phyloP scores from a whole-genome alignment of 805 yeast species.

The Lachancea dasiensis region DNA sequence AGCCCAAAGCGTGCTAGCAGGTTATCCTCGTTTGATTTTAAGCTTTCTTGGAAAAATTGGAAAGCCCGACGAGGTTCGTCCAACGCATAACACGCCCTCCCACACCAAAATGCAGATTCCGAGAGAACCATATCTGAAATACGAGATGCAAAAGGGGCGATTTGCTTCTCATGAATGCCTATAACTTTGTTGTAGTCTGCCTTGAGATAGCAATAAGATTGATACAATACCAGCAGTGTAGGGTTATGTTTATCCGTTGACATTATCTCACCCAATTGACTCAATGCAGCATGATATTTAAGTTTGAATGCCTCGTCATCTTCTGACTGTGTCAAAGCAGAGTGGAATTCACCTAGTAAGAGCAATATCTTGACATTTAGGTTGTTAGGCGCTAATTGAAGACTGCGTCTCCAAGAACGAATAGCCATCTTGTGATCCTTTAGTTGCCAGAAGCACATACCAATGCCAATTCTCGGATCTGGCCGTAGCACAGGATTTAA shows the following conservation, averaged over 20 bases:
- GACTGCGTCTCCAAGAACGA: constrained; percentile 75
- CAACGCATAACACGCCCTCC: constrained; percentile 60
- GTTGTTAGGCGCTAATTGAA: constrained; percentile 57
- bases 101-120: constrained; percentile 80
- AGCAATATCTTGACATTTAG: constrained; percentile 59
- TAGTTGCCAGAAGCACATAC: constrained; percentile 87
- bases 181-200: constrained; percentile 53
- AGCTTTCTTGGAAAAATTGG: constrained; percentile 63
- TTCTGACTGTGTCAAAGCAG: constrained; percentile 44
- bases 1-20: constrained; percentile 71
- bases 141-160: constrained; percentile 34
- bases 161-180: constrained; percentile 48
- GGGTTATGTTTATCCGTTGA: constrained; percentile 46
- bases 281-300: constrained; percentile 55
- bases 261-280: constrained; percentile 33
- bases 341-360: constrained; percentile 62
- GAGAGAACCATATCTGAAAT: constrained; percentile 38
- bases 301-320: constrained; percentile 51
- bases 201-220: constrained; percentile 66
- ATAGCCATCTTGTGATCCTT: constrained; percentile 73
- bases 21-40: constrained; percentile 57
- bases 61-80: constrained; percentile 66
- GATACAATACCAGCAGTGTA: constrained; percentile 58
- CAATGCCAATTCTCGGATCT: constrained; percentile 92
- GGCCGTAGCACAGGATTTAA: constrained; percentile 75